Base-by-base conservation (phyloP, 2,329 filamentous ascomycete species). In the Sporothrix brasiliensis region DNA sequence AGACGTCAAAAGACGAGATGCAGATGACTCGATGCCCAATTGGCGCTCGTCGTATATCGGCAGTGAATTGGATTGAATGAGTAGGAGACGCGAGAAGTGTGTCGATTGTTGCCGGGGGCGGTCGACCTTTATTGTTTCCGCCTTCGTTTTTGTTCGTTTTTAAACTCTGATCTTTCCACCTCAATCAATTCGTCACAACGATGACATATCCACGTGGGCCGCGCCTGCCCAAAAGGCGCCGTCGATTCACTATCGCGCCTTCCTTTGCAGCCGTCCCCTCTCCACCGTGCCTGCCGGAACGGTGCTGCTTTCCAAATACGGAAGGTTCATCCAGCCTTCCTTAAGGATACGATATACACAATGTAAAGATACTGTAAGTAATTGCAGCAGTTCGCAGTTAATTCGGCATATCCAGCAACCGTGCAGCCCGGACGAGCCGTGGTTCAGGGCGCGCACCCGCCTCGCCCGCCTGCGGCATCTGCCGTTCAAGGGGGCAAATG, bases 201-300 rank as follows among this genome's bases (percentile, higher is more conserved):
- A 47, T 41, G 16, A 24, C 47, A 21, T 21, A 21, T 50, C 60
- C 41, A 21, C 47, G 47, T 66, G 47, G 39, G 14, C 24, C 63
- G 27, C 13, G 16, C 27, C 27, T 66, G 47, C 47, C 44, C 21
- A 21, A 53, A 61, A 11, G n/a, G 44, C 61, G 27, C 24, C 63
- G n/a, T 39, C 27, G 27, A 53, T 54, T 56, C 65, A 67, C 65
- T 54, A 54, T 54, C 24, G 60, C 60, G 27, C 47, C 63, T n/a
- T 50, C 61, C 41, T 53, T 27, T 24, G 50, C 50, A 53, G 50
- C 50, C 13, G 4, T 34, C 56, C 30, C 30, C 19, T 44, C 56
- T 61, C 39, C 56, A 60, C 56, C 11, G 56, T 44, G 34, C 56
- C 56, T 61, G 56, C 56, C 56, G 56, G 34, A 13, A 24, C 50